These are phyloP conservation scores for Zasmidium citrigriseum DNA, from an alignment of 2,329 filamentous ascomycete species.

Conservation along the genomic window DNA sequence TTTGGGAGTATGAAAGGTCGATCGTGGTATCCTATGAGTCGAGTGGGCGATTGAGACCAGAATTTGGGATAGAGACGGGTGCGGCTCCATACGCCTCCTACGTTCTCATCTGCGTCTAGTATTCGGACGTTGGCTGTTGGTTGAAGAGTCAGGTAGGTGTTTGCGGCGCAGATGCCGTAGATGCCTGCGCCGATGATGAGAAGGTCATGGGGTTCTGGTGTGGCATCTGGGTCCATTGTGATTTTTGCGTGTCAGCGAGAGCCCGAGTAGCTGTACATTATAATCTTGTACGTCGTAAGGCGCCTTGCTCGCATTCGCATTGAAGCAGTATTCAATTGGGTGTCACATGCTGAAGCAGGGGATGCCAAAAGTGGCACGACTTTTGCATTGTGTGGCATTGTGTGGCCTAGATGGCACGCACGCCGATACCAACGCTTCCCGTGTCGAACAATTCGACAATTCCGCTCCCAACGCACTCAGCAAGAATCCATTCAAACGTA, in stretches of 20 bases:
- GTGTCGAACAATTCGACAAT: constrained; percentile 75
- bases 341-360: too few relatives aligned
- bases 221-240: too few relatives aligned
- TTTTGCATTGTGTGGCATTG: not conserved
- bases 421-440: constrained; percentile 68
- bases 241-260: too few relatives aligned
- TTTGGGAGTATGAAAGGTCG: constrained; percentile 13
- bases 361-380: too few relatives aligned
- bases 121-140: constrained; percentile 14
- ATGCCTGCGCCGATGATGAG: constrained; percentile 6
- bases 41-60: constrained; percentile 26
- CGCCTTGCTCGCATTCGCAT: too few relatives aligned
- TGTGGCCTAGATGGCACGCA: constrained; percentile 35
- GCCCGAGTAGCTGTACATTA: too few relatives aligned
- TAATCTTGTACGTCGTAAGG: too few relatives aligned
- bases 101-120: constrained; percentile 11
- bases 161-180: constrained; percentile 10
- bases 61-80: constrained; percentile 28
- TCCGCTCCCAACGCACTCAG: constrained; percentile 70
- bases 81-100: constrained; percentile 7
- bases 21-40: constrained; percentile 30
- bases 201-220: not conserved
- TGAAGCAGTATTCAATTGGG: too few relatives aligned
- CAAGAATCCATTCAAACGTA: constrained; percentile 70
- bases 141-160: constrained; percentile 21